phyloP scores from a whole-genome alignment of 2,329 filamentous ascomycete genomes.

The Drechslerella dactyloides region DNA sequence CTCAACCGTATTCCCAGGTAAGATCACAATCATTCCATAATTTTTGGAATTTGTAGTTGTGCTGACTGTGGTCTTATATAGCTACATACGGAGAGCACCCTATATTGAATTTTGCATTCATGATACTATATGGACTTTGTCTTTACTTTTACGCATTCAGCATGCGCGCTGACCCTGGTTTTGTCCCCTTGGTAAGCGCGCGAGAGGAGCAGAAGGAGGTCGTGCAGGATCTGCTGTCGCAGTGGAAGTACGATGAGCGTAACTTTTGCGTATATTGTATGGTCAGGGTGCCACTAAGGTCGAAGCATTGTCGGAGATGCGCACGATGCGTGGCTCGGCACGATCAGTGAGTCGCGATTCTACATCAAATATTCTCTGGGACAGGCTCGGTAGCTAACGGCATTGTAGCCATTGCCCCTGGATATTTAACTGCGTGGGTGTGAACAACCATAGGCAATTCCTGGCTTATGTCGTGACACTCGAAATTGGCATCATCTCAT shows the following conservation, averaged over 20 bases:
- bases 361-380: background rate
- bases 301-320: conserved; percentile 94
- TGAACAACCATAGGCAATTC: conserved; percentile 96
- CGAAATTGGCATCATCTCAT: conserved; percentile 66
- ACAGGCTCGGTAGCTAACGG: conserved; percentile 53
- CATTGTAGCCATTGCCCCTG: conserved; percentile 83
- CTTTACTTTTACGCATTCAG: conserved; percentile 84
- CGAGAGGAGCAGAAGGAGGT: conserved; percentile 86
- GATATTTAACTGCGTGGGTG: conserved; percentile 94
- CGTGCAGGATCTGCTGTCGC: conserved; percentile 82
- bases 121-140: conserved; percentile 68
- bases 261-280: conserved; percentile 96
- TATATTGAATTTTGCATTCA: conserved; percentile 80
- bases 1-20: conserved; percentile 74
- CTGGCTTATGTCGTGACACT: conserved; percentile 84
- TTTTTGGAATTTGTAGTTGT: conserved; percentile 29
- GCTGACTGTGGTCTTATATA: conserved; percentile 55
- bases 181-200: conserved; percentile 86
- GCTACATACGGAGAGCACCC: conserved; percentile 70
- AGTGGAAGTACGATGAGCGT: conserved; percentile 89
- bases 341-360: conserved; percentile 76
- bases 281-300: conserved; percentile 87
- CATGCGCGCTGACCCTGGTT: conserved; percentile 90
- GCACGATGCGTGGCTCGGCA: conserved; percentile 92
- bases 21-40: conserved; percentile 55